Conservation (phyloP, 2,329 filamentous ascomycete genomes). For the Epichloe typhina region DNA sequence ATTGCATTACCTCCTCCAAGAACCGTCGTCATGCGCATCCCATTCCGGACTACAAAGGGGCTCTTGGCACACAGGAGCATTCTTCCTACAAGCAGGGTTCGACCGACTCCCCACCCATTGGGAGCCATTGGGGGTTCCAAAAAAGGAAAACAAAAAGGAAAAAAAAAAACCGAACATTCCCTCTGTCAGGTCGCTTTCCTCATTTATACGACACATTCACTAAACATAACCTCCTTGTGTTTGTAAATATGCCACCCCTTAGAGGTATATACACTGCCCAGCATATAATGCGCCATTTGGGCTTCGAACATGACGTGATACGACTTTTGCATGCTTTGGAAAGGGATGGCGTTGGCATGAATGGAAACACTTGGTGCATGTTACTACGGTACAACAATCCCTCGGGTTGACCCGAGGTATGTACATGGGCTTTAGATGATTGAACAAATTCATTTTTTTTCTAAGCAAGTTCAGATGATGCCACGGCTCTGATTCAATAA, state of each 20-base stretch:
- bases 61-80: too few relatives aligned
- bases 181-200: too few relatives aligned
- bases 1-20: too few relatives aligned
- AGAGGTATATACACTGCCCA: neutral
- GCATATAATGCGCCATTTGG: too few relatives aligned
- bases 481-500: neutral
- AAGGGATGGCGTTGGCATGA: neutral
- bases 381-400: neutral
- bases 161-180: too few relatives aligned
- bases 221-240: neutral
- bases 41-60: too few relatives aligned
- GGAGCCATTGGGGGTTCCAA: too few relatives aligned
- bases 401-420: neutral
- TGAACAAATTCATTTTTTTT: neutral
- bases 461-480: neutral
- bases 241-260: neutral
- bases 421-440: neutral
- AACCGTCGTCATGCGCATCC: too few relatives aligned
- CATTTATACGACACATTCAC: neutral
- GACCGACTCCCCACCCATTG: too few relatives aligned
- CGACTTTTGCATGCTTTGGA: neutral
- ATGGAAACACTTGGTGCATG: neutral
- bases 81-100: too few relatives aligned
- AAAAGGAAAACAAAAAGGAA: too few relatives aligned
- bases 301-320: neutral